A percentile compares a stretch with the other conserved stretches of the same genome.
These are phyloP conservation scores for Akanthomyces uredinophilus DNA, from an alignment of 2,329 filamentous ascomycete species.

Conservation along the genomic window DNA sequence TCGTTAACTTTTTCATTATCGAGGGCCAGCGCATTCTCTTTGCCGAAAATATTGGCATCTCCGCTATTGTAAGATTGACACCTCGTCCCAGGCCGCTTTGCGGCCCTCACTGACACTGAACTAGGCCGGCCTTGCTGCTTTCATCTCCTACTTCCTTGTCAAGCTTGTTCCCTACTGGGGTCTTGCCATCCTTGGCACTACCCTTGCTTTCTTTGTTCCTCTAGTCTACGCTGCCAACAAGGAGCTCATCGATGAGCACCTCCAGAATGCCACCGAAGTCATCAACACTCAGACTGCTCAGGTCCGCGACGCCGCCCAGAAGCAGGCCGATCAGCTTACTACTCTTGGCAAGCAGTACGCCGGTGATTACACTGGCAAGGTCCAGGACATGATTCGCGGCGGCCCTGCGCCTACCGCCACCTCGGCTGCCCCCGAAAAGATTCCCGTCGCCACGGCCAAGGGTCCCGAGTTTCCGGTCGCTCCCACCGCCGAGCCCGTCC, in stretches of 20 bases:
- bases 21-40: constrained; percentile 65
- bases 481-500: constrained; percentile 32
- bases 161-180: constrained; percentile 69
- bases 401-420: constrained; percentile 39
- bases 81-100: not conserved
- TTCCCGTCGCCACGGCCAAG: constrained; percentile 20
- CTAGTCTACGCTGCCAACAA: constrained; percentile 63
- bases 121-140: constrained; percentile 55
- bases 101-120: constrained; percentile 17
- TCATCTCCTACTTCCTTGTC: constrained; percentile 63
- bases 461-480: constrained; percentile 31
- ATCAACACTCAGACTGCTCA: constrained; percentile 59
- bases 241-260: constrained; percentile 61
- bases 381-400: constrained; percentile 57
- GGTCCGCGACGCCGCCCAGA: constrained; percentile 55
- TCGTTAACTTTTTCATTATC: constrained; percentile 68
- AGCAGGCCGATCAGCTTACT: constrained; percentile 59
- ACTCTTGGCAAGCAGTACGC: constrained; percentile 63
- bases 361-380: constrained; percentile 63
- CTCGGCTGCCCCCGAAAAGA: constrained; percentile 24
- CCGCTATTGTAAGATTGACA: constrained; percentile 49
- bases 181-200: constrained; percentile 55
- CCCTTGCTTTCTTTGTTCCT: constrained; percentile 56
- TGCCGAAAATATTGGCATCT: constrained; percentile 60
- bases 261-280: constrained; percentile 52